These are phyloP conservation scores for Spatholobus suberectus DNA, from an alignment of 306 rosid genomes.

Conservation along the genomic window DNA sequence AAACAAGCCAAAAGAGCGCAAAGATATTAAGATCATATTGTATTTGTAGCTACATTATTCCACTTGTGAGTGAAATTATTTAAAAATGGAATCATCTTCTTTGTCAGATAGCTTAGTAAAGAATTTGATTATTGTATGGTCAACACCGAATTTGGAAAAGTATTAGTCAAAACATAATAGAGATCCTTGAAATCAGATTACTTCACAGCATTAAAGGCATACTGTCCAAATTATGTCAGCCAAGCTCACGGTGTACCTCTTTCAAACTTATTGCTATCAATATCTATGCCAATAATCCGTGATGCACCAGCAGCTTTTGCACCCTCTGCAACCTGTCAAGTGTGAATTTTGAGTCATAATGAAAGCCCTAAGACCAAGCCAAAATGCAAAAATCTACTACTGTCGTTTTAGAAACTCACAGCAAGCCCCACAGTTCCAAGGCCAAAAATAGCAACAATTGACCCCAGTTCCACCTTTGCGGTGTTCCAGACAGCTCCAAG, in stretches of 20 bases:
- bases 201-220: background rate
- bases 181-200: background rate
- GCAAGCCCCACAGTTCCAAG: slow-evolving; percentile 98
- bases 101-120: background rate
- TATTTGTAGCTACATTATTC: background rate
- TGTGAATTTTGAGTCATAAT: slow-evolving; percentile 12
- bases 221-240: background rate
- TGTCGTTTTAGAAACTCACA: slow-evolving; percentile 57
- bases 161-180: background rate
- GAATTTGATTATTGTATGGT: background rate
- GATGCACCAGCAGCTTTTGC: slow-evolving; percentile 96
- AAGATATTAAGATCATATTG: background rate
- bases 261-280: slow-evolving; percentile 83
- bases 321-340: slow-evolving; percentile 91
- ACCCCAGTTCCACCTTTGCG: slow-evolving; percentile 90
- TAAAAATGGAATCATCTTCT: background rate
- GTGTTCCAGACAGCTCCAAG: slow-evolving; percentile 99
- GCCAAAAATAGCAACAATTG: slow-evolving; percentile 90
- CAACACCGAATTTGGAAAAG: background rate
- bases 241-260: slow-evolving; percentile 57
- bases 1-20: background rate
- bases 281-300: slow-evolving; percentile 84
- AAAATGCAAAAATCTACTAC: slow-evolving; percentile 23
- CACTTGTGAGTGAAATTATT: background rate
- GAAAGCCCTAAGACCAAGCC: slow-evolving; percentile 22